Conservation (phyloP, 495 filamentous ascomycete genomes). For the Chaetomium fimeti region DNA sequence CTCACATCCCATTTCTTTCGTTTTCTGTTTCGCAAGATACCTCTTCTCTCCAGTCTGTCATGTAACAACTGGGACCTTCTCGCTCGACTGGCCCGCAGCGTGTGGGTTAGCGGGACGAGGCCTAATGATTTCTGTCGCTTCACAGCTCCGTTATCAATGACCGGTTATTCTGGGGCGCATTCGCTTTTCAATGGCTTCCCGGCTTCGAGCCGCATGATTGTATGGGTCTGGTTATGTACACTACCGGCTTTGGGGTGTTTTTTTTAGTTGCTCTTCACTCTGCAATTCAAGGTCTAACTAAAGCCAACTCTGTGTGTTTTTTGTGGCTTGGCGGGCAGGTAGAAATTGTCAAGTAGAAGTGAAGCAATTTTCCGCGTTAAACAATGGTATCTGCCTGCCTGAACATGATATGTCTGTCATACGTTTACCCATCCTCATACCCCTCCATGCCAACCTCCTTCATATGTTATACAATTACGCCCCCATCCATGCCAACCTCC, state of each 20-base stretch:
- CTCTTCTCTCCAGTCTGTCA: constrained; percentile 7
- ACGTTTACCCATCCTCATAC: background rate
- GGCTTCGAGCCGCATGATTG: constrained; percentile 4
- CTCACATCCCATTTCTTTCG: background rate
- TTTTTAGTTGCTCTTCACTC: constrained; percentile 12
- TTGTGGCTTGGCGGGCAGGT: background rate
- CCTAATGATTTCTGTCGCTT: background rate
- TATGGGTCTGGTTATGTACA: background rate
- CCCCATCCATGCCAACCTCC: too few species aligned
- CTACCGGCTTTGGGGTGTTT: background rate
- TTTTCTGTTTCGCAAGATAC: constrained; percentile 8
- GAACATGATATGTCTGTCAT: background rate
- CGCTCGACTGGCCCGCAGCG: background rate
- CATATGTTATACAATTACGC: background rate
- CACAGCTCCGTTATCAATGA: background rate
- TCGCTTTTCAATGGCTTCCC: background rate
- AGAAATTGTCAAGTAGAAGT: background rate
- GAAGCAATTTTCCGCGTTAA: background rate
- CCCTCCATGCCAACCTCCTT: background rate
- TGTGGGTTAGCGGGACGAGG: too few species aligned
- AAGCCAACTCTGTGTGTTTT: background rate
- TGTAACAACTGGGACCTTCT: constrained; percentile 2
- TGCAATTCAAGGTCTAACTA: constrained; percentile 10
- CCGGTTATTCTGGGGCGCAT: constrained; percentile 3
- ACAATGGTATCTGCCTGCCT: background rate